Conservation (phyloP, 2,329 filamentous ascomycete species). For the Zymoseptoria crescenta region DNA sequence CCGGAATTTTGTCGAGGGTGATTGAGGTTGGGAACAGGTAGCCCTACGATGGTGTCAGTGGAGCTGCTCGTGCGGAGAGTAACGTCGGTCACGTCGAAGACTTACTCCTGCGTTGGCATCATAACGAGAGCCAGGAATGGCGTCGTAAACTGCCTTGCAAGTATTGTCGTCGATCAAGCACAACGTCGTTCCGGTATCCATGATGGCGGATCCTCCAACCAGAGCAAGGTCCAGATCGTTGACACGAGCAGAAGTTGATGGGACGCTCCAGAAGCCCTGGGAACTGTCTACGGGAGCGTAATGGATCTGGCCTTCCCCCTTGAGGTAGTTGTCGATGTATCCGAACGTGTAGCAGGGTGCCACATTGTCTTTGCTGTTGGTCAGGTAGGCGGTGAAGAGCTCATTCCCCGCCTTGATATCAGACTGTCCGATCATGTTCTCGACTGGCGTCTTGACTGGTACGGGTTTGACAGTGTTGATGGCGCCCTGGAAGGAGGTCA, state of each 20-base stretch:
- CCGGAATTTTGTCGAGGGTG: conserved; percentile 48
- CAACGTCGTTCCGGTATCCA: conserved; percentile 64
- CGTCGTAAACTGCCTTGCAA: conserved; percentile 54
- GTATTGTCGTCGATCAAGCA: conserved; percentile 55
- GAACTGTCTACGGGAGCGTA: conserved; percentile 57
- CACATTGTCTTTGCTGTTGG: conserved; percentile 45
- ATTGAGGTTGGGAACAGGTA: conserved; percentile 54
- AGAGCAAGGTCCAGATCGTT: conserved; percentile 48
- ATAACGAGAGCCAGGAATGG: conserved; percentile 52
- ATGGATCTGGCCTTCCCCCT: conserved; percentile 37
- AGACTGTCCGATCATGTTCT: conserved; percentile 57
- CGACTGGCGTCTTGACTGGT: conserved; percentile 55
- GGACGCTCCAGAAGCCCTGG: conserved; percentile 61
- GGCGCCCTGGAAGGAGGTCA: conserved; percentile 33
- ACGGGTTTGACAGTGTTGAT: conserved; percentile 35
- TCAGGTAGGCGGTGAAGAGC: conserved; percentile 59
- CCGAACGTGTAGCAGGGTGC: conserved; percentile 63
- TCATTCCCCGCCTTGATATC: conserved; percentile 47
- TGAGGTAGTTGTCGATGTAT: conserved; percentile 55
- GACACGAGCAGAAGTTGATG: conserved; percentile 48
- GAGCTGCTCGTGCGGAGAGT: background rate
- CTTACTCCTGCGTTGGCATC: conserved; percentile 9
- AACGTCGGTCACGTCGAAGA: background rate
- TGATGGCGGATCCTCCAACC: conserved; percentile 56
- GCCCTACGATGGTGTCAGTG: conserved; percentile 31